Evolutionary conservation across 2,329 filamentous ascomycete species (phyloP).

Genomic region (Trichoderma sp.): DNA sequence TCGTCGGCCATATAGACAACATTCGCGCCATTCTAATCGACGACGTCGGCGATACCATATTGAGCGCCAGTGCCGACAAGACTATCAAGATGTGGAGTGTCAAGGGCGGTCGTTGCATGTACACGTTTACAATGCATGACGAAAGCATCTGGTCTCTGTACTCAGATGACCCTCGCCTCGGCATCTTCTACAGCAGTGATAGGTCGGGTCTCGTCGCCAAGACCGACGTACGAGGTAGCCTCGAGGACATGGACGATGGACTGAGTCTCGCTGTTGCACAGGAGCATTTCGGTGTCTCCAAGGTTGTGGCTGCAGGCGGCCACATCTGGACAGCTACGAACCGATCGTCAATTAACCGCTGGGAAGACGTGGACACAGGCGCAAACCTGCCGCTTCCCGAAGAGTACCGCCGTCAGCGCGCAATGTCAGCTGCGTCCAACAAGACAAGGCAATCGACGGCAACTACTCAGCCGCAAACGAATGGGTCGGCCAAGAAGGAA

Average conservation of each 20-base stretch:
- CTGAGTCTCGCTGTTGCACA: constrained; percentile 88
- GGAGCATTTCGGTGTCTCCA: constrained; percentile 81
- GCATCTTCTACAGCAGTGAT: constrained; percentile 93
- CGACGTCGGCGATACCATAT: constrained; percentile 82
- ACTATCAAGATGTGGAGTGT: constrained; percentile 99
- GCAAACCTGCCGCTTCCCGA: constrained; percentile 68
- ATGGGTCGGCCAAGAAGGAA: constrained; percentile 53
- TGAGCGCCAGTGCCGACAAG: constrained; percentile 94
- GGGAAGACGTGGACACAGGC: constrained; percentile 81
- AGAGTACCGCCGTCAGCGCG: constrained; percentile 50
- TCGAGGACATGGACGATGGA: constrained; percentile 74
- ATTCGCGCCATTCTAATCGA: constrained; percentile 89
- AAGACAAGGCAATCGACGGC: constrained; percentile 34
- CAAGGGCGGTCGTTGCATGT: constrained; percentile 92
- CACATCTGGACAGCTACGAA: constrained; percentile 90
- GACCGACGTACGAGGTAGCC: constrained; percentile 78
- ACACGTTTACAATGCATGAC: constrained; percentile 98
- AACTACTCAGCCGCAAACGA: constrained; percentile 36
- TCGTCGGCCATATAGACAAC: constrained; percentile 95
- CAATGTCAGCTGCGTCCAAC: constrained; percentile 46
- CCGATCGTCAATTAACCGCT: constrained; percentile 88
- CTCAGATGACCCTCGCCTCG: constrained; percentile 81
- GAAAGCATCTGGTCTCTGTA: constrained; percentile 97
- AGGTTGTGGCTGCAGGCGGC: constrained; percentile 67
- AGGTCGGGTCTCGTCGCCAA: constrained; percentile 93